Conservation (phyloP, 352 stramenopile species). For the Pythium coloratum region DNA sequence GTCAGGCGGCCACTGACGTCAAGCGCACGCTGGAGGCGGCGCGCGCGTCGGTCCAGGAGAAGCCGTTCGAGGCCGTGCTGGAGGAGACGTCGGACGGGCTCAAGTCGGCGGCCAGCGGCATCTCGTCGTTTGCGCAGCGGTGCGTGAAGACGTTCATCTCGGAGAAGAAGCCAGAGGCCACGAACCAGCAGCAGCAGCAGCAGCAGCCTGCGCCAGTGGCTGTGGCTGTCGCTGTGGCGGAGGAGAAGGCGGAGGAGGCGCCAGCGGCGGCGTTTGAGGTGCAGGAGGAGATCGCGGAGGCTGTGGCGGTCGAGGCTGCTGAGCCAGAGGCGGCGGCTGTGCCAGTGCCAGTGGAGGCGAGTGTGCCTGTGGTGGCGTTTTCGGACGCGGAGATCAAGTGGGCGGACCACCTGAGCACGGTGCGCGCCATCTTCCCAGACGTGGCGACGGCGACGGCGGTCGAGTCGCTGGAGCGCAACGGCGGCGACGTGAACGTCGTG, state of each 20-base stretch:
- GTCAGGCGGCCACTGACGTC: conserved; percentile 36
- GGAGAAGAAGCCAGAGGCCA: conserved; percentile 43
- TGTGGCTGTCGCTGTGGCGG: conserved; percentile 14
- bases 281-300: conserved; percentile 21
- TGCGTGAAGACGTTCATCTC: conserved; percentile 48
- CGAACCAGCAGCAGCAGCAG: not conserved
- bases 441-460: conserved; percentile 45
- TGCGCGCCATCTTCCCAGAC: conserved; percentile 70
- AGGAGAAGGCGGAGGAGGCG: conserved; percentile 20
- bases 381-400: conserved; percentile 72
- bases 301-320: not conserved
- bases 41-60: conserved; percentile 42
- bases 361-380: conserved; percentile 34
- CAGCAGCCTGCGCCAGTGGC: conserved; percentile 6
- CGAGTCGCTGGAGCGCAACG: conserved; percentile 56
- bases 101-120: conserved; percentile 45
- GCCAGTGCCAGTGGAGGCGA: conserved; percentile 2
- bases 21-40: conserved; percentile 28
- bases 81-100: conserved; percentile 39
- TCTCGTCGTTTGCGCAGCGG: conserved; percentile 42
- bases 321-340: not conserved
- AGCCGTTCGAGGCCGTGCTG: conserved; percentile 42
- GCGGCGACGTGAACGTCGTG: conserved; percentile 72
- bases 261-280: conserved; percentile 14
- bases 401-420: conserved; percentile 61